Percentiles rank a stretch among this genome's conserved stretches.
Conservation (phyloP, 2,329 filamentous ascomycete species). For the Pyrenophora tritici-repentis region DNA sequence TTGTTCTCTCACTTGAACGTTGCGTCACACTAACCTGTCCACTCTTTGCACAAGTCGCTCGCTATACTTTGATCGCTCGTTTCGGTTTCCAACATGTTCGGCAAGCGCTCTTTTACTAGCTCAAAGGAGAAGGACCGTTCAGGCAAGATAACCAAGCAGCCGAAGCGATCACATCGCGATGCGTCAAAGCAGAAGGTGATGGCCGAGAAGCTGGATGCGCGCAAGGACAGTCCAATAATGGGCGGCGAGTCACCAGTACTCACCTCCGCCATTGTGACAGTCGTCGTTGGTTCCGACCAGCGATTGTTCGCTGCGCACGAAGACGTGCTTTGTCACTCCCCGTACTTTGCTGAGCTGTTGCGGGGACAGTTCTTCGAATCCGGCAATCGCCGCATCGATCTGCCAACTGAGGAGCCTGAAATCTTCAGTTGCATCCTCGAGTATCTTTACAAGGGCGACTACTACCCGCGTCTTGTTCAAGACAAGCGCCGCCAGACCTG, state of each 20-base stretch:
- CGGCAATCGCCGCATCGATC: constrained; percentile 74
- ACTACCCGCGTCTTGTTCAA: constrained; percentile 86
- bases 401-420: constrained; percentile 83
- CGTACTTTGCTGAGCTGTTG: constrained; percentile 77
- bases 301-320: constrained; percentile 95
- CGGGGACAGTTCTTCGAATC: constrained; percentile 73
- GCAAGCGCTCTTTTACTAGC: constrained; percentile 78
- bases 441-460: constrained; percentile 96
- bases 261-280: constrained; percentile 78
- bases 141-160: constrained; percentile 81
- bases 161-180: constrained; percentile 77
- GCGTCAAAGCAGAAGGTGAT: constrained; percentile 71
- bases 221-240: constrained; percentile 63
- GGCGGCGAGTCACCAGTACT: constrained; percentile 57
- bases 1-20: constrained; percentile 51
- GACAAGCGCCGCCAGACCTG: constrained; percentile 85
- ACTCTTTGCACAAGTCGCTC: constrained; percentile 50
- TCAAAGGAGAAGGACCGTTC: constrained; percentile 83
- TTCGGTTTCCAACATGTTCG: constrained; percentile 71
- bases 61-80: constrained; percentile 47
- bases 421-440: constrained; percentile 92
- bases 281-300: constrained; percentile 81
- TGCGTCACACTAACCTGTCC: constrained; percentile 58
- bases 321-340: constrained; percentile 83
- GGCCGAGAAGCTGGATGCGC: constrained; percentile 71